A percentile compares a stretch with the other conserved stretches of the same genome.
phyloP scores from a whole-genome alignment of 2,329 filamentous ascomycete genomes.

The Paecilomyces sp. region DNA sequence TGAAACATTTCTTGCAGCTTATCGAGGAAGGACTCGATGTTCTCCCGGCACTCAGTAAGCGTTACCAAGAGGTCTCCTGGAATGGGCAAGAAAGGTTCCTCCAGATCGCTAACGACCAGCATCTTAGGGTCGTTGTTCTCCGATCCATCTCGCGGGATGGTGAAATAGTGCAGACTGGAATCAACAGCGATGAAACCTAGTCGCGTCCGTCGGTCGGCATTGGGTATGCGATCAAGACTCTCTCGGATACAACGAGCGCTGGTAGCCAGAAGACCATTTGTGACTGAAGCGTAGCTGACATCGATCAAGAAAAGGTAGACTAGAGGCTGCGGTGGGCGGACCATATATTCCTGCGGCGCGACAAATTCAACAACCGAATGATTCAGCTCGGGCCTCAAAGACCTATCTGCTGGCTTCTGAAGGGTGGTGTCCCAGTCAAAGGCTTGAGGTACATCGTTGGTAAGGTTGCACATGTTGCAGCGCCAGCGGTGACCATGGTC shows the following conservation, averaged over 20 bases:
- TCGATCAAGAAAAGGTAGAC: conserved; percentile 96
- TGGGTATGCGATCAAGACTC: conserved; percentile 94
- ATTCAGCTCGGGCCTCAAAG: conserved; percentile 88
- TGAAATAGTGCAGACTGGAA: conserved; percentile 92
- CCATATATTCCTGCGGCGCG: conserved; percentile 98
- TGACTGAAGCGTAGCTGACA: conserved; percentile 84
- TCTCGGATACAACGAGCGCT: conserved; percentile 89
- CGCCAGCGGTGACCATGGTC: conserved; percentile 97
- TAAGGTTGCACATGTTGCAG: conserved; percentile 99
- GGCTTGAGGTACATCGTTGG: conserved; percentile 97
- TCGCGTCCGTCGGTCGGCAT: conserved; percentile 85
- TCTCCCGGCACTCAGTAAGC: conserved; percentile 78
- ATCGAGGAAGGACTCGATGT: conserved; percentile 82
- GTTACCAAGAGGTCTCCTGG: conserved; percentile 87
- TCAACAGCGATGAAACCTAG: conserved; percentile 95
- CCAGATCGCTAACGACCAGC: conserved; percentile 89
- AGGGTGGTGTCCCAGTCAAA: conserved; percentile 96
- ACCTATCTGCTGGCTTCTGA: conserved; percentile 85
- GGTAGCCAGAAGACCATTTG: conserved; percentile 84
- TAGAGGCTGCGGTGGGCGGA: conserved; percentile 87
- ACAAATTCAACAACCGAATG: conserved; percentile 97
- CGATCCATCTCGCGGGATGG: conserved; percentile 79
- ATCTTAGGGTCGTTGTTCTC: conserved; percentile 81
- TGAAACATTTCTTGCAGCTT: conserved; percentile 96
- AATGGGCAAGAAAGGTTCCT: conserved; percentile 93